Evolutionary conservation across 2,329 filamentous ascomycete species (phyloP), one percentile per base, ranked within the genome.

Genomic region (Myriosclerotinia curreyana): DNA sequence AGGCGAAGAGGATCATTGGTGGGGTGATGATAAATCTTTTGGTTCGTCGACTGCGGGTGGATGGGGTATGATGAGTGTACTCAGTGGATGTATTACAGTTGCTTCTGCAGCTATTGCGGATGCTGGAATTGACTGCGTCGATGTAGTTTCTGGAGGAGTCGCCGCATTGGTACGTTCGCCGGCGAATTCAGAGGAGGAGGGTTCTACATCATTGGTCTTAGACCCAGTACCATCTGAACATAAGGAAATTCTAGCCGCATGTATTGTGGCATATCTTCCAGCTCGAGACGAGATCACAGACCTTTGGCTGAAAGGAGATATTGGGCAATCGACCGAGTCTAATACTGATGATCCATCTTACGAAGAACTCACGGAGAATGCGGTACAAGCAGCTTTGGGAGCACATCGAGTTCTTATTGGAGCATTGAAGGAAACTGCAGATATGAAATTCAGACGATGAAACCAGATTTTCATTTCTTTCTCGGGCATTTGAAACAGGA

Each of bases 41-140:
- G 75, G 83, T 76, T 75, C 76, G 76, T 54, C 78, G 77, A 69
- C 80, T 54, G 83, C 86, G 65, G 86, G 87, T 67, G 85, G 89
- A 17, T 96, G 92, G 88, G 92, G 92, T 12, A 84, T 90, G 78
- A 94, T 98, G 91, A 95, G 91, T 75, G 90, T 96, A 52, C 80
- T 99, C 25, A 88, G 92, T 34, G 92, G 92, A 1, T 97, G 93
- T 74, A 92, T 99, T 71, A 98, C 92, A 0, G 94, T 96, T 63
- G 92, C 94, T 12, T 93, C 92, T 62, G 94, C 94, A 12, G 95
- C 95, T 17, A 86, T 99, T 73, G 90, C 90, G 3, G 95, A 99
- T 78, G 95, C 95, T 1, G 92, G 92, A 11, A 97, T 99, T 66
- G 95, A 99, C 74, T 97, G 92, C 74, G 88, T 98, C 55, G 95